Percentiles rank a stretch among this genome's conserved stretches.
phyloP scores from a whole-genome alignment of 257 asterid genomes.

The Linderniella brevidens region DNA sequence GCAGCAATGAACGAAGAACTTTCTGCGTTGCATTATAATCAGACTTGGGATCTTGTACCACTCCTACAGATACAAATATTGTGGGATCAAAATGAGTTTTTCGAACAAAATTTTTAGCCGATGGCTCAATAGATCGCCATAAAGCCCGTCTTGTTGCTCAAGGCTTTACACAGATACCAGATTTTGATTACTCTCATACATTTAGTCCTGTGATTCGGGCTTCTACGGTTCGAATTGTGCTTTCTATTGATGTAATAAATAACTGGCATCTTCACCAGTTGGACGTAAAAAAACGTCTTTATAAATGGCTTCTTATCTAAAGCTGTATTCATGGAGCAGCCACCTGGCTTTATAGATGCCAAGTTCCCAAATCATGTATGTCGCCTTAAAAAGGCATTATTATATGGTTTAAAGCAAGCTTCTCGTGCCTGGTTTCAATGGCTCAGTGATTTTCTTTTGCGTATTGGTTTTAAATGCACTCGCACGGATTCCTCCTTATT shows the following conservation, averaged over 20 bases:
- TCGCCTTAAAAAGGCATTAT: too few relatives aligned
- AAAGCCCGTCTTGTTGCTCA: background rate
- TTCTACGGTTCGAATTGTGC: background rate
- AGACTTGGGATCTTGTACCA: conserved; percentile 1
- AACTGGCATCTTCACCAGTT: background rate
- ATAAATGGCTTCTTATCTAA: too few relatives aligned
- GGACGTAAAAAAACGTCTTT: too few relatives aligned
- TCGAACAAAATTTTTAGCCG: background rate
- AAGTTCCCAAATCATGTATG: too few relatives aligned
- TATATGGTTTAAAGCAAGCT: too few relatives aligned
- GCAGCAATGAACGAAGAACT: background rate
- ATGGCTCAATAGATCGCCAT: background rate
- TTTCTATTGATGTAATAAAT: background rate
- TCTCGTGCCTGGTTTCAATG: too few relatives aligned
- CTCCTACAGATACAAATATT: background rate
- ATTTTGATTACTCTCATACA: too few relatives aligned
- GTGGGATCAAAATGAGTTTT: background rate
- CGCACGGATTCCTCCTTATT: background rate
- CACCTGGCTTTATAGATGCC: too few relatives aligned
- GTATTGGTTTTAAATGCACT: background rate
- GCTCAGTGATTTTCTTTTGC: background rate
- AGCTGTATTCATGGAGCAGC: too few relatives aligned
- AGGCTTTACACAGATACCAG: background rate
- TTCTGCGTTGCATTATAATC: background rate
- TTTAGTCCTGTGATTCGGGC: too few relatives aligned